Evolutionary conservation across 371 early-diverging fungal genomes (phyloP), one percentile per base, ranked within the genome.

Genomic region (Actinomortierella wolfii): DNA sequence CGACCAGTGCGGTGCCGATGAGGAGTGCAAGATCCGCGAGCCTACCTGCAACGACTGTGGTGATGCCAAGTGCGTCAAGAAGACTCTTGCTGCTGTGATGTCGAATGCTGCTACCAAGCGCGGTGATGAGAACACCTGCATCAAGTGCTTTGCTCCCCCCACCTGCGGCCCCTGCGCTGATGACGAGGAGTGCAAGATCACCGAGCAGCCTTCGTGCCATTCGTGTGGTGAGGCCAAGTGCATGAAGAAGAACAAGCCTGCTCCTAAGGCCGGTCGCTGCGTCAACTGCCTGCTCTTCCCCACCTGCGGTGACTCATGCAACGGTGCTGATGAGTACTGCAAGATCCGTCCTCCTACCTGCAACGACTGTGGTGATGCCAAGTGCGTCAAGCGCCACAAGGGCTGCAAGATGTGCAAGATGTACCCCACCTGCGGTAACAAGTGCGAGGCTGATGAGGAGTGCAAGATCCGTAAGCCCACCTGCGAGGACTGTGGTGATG

Each of bases 111-210:
- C 47, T 47, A 21, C 47, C 6, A 47, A 9, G 2, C 13, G 44
- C 13, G 13, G 13, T 8, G 47, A 47, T 20, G 11, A 21, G 2
- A 48, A 23, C n/a, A 9, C 24, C 9, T 67, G 60, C 41, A 57
- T 67, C 34, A 7, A 57, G 41, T 67, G 68, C 56, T 56, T 68
- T 21, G 64, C 63, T 26, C 64, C 62, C 41, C 69, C 69, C 3
- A 59, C 24, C 24, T 68, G 68, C 52, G 57, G 56, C 18, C 59
- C 56, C 18, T 61, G 62, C 20, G 42, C 40, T 20, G 15, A 54
- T 11, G 51, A 43, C 23, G 50, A 48, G 28, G 25, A 49, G 40
- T 69, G 70, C 43, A 26, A 42, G 4, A 64, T 69, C 54, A 51
- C 50, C n/a, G 40, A 42, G 23, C 1, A 54, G 42, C 54, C 54